Conservation (phyloP, 306 rosid species). For the Astragalus membranaceus region DNA sequence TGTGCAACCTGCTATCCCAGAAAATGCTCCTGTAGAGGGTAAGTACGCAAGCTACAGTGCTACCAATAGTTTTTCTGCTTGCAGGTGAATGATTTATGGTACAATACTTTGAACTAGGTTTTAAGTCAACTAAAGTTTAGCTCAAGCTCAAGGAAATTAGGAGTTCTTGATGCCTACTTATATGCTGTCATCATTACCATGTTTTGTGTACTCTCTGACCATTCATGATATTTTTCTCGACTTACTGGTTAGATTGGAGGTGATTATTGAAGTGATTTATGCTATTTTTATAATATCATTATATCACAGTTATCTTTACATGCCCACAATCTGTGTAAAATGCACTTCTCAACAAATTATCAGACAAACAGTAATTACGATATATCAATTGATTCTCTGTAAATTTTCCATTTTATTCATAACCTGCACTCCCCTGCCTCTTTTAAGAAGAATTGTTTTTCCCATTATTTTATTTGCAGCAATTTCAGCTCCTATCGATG, state of each 20-base stretch:
- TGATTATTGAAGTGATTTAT: background rate
- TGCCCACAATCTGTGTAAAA: background rate
- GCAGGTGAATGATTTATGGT: background rate
- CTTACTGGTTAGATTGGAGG: background rate
- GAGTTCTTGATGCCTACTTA: background rate
- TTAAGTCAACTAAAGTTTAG: background rate
- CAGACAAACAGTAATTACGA: background rate
- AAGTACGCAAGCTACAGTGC: conserved; percentile 6
- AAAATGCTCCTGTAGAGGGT: conserved; percentile 78
- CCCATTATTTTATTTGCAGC: conserved; percentile 26
- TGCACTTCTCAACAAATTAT: background rate
- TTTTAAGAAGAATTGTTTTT: background rate
- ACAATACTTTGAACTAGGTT: conserved; percentile 12
- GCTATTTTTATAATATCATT: background rate
- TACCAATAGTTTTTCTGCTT: background rate
- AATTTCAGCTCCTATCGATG: conserved; percentile 54
- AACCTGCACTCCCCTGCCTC: background rate
- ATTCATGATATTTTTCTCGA: background rate
- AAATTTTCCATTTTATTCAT: background rate
- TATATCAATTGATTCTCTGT: background rate
- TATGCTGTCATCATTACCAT: conserved; percentile 2
- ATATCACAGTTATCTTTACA: background rate
- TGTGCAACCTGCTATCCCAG: conserved; percentile 81
- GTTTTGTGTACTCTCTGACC: background rate
- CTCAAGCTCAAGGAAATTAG: conserved; percentile 5